These are phyloP conservation scores for Aspergillus carbonarius DNA, from an alignment of 2,329 filamentous ascomycete genomes.

Conservation along the genomic window DNA sequence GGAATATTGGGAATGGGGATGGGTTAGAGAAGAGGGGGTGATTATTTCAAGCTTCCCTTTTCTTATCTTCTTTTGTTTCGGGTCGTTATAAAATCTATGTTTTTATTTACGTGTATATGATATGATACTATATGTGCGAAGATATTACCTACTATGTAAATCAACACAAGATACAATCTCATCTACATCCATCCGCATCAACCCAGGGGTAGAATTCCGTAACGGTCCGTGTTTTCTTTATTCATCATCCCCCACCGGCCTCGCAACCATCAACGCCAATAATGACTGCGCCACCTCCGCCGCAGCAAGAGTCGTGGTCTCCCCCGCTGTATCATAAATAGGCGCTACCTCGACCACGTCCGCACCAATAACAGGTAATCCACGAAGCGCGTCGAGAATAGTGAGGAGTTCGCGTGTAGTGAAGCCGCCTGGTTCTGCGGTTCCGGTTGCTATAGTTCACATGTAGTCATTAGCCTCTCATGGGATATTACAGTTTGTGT, in stretches of 20 bases:
- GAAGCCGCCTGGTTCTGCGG: conserved; percentile 57
- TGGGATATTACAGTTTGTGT: too few relatives aligned
- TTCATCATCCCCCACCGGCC: conserved; percentile 3
- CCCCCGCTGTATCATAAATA: conserved; percentile 55
- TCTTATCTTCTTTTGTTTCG: too few relatives aligned
- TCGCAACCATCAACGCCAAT: conserved; percentile 40
- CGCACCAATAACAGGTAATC: conserved; percentile 53
- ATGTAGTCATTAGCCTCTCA: not conserved
- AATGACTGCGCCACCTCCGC: conserved; percentile 55
- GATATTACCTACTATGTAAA: not conserved
- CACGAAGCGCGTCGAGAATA: conserved; percentile 53
- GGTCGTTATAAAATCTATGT: not conserved
- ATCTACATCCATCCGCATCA: too few relatives aligned
- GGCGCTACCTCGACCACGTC: conserved; percentile 59
- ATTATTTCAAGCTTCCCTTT: not conserved
- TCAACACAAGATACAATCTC: not conserved
- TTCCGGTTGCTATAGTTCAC: conserved; percentile 48
- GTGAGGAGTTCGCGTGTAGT: conserved; percentile 55
- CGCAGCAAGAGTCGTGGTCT: conserved; percentile 55
- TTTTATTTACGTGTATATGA: not conserved
- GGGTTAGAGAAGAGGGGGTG: not conserved
- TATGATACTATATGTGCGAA: not conserved
- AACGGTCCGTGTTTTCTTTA: too few relatives aligned
- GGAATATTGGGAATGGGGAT: not conserved
- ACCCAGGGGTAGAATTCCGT: not conserved